These are phyloP conservation scores for Phytophthora lateralis DNA, from an alignment of 352 stramenopile species.

Conservation along the genomic window DNA sequence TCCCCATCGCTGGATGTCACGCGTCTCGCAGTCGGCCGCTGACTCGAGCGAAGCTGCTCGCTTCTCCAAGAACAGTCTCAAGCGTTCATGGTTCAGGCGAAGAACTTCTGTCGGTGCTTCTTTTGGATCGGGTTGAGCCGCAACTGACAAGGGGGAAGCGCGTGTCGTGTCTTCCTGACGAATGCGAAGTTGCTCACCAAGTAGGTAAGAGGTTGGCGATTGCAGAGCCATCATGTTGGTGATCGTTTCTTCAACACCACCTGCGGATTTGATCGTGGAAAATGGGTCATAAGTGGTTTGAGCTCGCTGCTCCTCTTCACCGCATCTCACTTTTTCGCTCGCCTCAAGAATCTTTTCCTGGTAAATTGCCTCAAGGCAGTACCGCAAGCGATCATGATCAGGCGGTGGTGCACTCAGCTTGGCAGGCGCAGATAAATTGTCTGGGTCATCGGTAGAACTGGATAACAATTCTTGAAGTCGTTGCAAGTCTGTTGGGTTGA, in stretches of 20 bases:
- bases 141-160: not conserved
- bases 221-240: conserved; percentile 38
- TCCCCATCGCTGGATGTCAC: conserved; percentile 26
- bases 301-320: conserved; percentile 22
- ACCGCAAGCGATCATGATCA: conserved; percentile 21
- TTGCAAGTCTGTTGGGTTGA: conserved; percentile 6
- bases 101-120: conserved; percentile 10
- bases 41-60: conserved; percentile 35
- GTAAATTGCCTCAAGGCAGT: conserved; percentile 46
- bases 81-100: conserved; percentile 39
- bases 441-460: not conserved
- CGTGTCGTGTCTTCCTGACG: conserved; percentile 54
- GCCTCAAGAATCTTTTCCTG: conserved; percentile 45
- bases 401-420: conserved; percentile 5
- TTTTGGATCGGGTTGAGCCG: not conserved
- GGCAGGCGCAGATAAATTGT: not conserved
- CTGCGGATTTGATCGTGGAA: conserved; percentile 50
- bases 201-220: conserved; percentile 23
- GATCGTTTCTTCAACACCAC: conserved; percentile 59
- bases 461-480: conserved; percentile 11
- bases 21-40: conserved; percentile 40
- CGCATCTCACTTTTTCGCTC: conserved; percentile 15
- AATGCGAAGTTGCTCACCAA: conserved; percentile 52
- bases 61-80: conserved; percentile 45
- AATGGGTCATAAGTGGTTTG: conserved; percentile 60